A percentile compares a stretch with the other conserved stretches of the same genome.
These are phyloP conservation scores for Phaffia tasmanica DNA, from an alignment of 768 basidiomycete genomes.

Conservation along the genomic window DNA sequence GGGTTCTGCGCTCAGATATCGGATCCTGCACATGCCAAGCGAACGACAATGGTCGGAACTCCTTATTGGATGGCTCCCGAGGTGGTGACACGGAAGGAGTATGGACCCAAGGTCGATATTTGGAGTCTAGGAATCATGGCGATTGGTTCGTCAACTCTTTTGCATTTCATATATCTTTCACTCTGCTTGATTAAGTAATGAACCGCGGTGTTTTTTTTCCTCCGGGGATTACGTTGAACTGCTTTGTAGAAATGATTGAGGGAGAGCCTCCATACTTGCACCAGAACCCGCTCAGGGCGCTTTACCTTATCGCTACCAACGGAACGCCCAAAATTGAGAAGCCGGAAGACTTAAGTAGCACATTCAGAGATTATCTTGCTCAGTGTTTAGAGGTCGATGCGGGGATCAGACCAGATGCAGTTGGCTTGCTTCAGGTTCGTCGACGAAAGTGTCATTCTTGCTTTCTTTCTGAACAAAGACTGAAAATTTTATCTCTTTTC, in stretches of 20 bases:
- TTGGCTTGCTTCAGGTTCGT: slow-evolving; percentile 59
- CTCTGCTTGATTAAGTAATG: no score
- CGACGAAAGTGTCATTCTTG: background rate
- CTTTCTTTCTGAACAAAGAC: background rate
- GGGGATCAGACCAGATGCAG: slow-evolving; percentile 81
- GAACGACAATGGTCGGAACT: slow-evolving; percentile 96
- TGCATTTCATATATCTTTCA: background rate
- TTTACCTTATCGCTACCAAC: slow-evolving; percentile 96
- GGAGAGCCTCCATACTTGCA: slow-evolving; percentile 93
- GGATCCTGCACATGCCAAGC: slow-evolving; percentile 49
- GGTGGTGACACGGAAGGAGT: slow-evolving; percentile 93
- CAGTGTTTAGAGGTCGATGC: slow-evolving; percentile 87
- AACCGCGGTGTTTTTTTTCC: background rate
- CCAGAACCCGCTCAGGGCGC: slow-evolving; percentile 89
- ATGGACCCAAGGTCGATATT: slow-evolving; percentile 96
- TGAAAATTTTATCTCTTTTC: background rate
- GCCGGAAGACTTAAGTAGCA: slow-evolving; percentile 59
- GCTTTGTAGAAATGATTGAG: slow-evolving; percentile 78
- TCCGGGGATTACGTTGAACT: background rate
- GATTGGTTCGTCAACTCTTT: slow-evolving; percentile 30
- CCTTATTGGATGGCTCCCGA: slow-evolving; percentile 99
- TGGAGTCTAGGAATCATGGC: slow-evolving; percentile 91
- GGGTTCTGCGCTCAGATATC: slow-evolving; percentile 40
- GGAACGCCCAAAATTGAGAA: slow-evolving; percentile 94
- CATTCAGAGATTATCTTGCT: slow-evolving; percentile 81